phyloP scores from a whole-genome alignment of 2,329 filamentous ascomycete genomes.

The Xenoacremonium recifei region DNA sequence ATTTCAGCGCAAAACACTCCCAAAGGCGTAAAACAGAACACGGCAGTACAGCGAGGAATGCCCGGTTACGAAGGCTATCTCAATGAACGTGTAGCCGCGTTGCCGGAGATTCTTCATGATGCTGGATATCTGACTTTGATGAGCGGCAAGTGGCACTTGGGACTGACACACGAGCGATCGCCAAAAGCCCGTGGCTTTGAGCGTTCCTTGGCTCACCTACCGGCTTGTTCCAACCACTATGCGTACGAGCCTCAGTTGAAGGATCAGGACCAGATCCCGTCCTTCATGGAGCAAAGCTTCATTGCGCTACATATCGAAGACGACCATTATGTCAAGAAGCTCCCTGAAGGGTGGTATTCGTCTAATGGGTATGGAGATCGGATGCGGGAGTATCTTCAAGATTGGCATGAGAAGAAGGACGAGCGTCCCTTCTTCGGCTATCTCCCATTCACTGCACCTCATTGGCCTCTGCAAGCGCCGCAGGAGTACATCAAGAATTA shows the following conservation, averaged over 20 bases:
- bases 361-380: conserved; percentile 43
- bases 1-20: not conserved
- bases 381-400: conserved; percentile 40
- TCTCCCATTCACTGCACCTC: conserved; percentile 54
- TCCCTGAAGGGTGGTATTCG: conserved; percentile 45
- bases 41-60: conserved; percentile 8
- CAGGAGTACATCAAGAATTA: conserved; percentile 55
- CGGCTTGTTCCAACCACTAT: conserved; percentile 55
- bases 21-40: conserved; percentile 8
- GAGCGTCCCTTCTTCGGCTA: conserved; percentile 28
- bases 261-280: conserved; percentile 12
- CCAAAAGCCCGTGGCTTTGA: conserved; percentile 49
- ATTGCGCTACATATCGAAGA: conserved; percentile 17
- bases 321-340: conserved; percentile 11
- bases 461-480: conserved; percentile 63
- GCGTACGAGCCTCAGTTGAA: conserved; percentile 25
- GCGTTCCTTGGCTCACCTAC: conserved; percentile 57
- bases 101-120: conserved; percentile 55
- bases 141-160: conserved; percentile 44
- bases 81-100: conserved; percentile 51
- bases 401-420: conserved; percentile 22
- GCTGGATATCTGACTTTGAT: conserved; percentile 56
- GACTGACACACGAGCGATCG: conserved; percentile 12
- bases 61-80: conserved; percentile 48
- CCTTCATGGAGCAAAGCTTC: conserved; percentile 14